These are phyloP conservation scores for Pseudogymnoascus sp. DNA, from an alignment of 2,329 filamentous ascomycete species.

Conservation along the genomic window DNA sequence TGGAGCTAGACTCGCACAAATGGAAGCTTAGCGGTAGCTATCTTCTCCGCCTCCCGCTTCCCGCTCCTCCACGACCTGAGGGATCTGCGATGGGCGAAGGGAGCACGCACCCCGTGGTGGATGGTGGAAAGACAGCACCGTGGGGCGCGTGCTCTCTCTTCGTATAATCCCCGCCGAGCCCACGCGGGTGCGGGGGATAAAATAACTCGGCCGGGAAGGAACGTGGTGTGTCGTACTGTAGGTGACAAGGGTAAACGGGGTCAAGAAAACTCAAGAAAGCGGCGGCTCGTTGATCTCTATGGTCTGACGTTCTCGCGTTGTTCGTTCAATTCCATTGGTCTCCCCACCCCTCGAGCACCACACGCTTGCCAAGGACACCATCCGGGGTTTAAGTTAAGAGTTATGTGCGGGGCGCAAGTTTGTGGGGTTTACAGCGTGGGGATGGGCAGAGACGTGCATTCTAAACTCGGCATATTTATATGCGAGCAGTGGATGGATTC, in stretches of 20 bases:
- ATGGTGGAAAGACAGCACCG: too few species aligned
- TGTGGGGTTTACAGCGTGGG: neutral
- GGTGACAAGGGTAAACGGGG: neutral
- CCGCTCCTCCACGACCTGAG: slow-evolving; percentile 25
- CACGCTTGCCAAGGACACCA: neutral
- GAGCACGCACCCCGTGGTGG: slow-evolving; percentile 27
- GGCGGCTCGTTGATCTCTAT: neutral
- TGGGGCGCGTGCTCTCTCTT: slow-evolving; percentile 14
- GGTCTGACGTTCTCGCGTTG: neutral
- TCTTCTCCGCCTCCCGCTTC: slow-evolving; percentile 26
- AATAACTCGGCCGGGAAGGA: too few species aligned
- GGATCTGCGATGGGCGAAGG: slow-evolving; percentile 27
- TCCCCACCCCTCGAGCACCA: too few species aligned
- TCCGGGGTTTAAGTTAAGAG: neutral
- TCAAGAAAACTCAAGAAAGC: neutral
- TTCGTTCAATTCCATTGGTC: too few species aligned
- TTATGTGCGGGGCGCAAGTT: neutral
- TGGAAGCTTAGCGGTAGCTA: slow-evolving; percentile 26
- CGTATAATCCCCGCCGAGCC: slow-evolving; percentile 11
- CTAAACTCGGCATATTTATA: neutral
- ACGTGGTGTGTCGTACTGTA: too few species aligned
- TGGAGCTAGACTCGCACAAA: neutral
- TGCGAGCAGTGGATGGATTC: neutral
- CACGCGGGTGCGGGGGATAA: neutral
- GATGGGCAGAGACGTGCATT: neutral